Evolutionary conservation across 192 early-diverging fungal genomes (phyloP).

Genomic region (Tieghemiomyces parasiticus): DNA sequence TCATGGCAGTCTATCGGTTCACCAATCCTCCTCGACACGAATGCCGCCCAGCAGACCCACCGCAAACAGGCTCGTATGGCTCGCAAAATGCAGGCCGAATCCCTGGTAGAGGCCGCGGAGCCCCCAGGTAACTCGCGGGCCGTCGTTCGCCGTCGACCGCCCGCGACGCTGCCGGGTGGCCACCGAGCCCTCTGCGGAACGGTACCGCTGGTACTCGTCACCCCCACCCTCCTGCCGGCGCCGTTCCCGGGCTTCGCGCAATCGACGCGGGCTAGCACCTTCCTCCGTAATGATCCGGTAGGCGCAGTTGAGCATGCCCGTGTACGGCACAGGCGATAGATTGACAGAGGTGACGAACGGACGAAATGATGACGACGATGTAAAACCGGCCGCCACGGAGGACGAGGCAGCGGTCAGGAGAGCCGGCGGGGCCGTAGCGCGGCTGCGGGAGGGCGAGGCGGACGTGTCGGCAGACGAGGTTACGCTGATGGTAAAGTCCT

Average conservation of each 20-base stretch:
- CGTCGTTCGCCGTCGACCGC: background rate
- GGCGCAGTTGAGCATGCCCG: constrained; percentile 47
- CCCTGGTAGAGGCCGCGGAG: constrained; percentile 56
- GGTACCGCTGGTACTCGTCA: no score
- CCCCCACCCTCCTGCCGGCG: no score
- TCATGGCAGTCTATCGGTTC: background rate
- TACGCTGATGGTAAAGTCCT: constrained; percentile 8
- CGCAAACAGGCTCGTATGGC: constrained; percentile 39
- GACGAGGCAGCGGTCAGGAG: background rate
- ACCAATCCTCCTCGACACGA: constrained; percentile 21
- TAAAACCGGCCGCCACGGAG: constrained; percentile 11
- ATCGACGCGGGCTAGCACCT: constrained; percentile 24
- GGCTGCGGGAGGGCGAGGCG: background rate
- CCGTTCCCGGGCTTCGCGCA: background rate
- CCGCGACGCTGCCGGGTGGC: no score
- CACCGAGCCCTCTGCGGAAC: no score
- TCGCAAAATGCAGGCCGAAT: constrained; percentile 44
- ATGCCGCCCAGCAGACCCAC: constrained; percentile 39
- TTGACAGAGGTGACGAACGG: constrained; percentile 51
- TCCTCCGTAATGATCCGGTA: constrained; percentile 62
- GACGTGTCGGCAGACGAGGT: background rate
- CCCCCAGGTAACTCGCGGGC: constrained; percentile 28
- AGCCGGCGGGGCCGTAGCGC: background rate
- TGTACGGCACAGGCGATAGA: constrained; percentile 51
- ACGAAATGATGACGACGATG: no score